Evolutionary conservation across 1,284 basidiomycete species (phyloP).

Genomic region (Earliella scabrosa): DNA sequence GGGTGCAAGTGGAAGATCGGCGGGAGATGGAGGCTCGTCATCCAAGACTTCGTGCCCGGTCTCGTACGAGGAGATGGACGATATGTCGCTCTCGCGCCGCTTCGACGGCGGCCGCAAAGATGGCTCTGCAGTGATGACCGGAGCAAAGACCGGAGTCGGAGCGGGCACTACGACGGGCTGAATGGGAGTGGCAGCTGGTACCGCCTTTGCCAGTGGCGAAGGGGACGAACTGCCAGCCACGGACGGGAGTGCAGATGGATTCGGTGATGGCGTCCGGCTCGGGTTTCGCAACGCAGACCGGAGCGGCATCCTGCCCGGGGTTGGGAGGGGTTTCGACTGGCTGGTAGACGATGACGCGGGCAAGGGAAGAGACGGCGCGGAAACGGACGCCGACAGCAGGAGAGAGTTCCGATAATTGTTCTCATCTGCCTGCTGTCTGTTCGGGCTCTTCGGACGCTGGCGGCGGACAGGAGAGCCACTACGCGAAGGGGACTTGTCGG

Average conservation of each 20-base stretch:
- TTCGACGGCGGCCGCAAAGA: conserved; percentile 5
- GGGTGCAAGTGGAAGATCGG: neutral
- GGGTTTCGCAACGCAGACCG: conserved; percentile 63
- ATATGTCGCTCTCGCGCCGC: conserved; percentile 38
- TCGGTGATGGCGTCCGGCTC: conserved; percentile 53
- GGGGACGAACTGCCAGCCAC: too few relatives aligned
- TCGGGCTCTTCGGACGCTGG: conserved; percentile 8
- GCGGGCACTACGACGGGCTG: conserved; percentile 3
- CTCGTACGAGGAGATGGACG: conserved; percentile 62
- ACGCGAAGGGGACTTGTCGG: neutral
- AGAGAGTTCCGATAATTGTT: conserved; percentile 21
- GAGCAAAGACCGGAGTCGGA: conserved; percentile 9
- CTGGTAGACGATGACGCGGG: neutral
- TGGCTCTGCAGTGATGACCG: neutral
- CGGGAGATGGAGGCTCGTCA: conserved; percentile 29
- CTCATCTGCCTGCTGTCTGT: conserved; percentile 13
- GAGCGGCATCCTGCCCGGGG: conserved; percentile 49
- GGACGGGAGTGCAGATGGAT: conserved; percentile 50
- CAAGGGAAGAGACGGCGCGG: conserved; percentile 24
- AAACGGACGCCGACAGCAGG: conserved; percentile 24
- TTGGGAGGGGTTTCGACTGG: conserved; percentile 16
- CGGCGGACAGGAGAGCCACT: conserved; percentile 4
- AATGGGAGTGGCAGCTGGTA: neutral
- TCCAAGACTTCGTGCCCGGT: conserved; percentile 56
- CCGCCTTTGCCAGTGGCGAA: conserved; percentile 14